These are phyloP conservation scores for Asterella californica DNA, from an alignment of 225 moss, liverwort and hornwort genomes.

Conservation along the genomic window DNA sequence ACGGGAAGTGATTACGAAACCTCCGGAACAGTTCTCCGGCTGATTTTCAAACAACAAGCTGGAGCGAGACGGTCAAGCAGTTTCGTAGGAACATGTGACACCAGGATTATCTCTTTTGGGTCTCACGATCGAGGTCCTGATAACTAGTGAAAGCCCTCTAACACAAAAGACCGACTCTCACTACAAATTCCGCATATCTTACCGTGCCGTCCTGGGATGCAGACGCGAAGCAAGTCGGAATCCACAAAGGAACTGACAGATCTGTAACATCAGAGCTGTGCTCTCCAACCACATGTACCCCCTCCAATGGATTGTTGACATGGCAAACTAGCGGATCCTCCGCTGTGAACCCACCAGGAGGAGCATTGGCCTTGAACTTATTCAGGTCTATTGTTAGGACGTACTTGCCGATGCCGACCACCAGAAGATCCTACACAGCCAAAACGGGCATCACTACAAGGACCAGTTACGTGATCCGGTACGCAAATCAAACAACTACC, in stretches of 20 bases:
- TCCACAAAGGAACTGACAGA: conserved; percentile 68
- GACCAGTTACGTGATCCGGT: not conserved
- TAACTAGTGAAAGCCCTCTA: too few relatives aligned
- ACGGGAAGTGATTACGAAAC: too few relatives aligned
- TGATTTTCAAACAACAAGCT: too few relatives aligned
- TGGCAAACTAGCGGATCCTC: conserved; percentile 61
- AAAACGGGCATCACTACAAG: not conserved
- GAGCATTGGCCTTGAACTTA: conserved; percentile 62
- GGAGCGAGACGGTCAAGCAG: too few relatives aligned
- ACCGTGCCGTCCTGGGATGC: conserved; percentile 91
- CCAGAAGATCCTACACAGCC: conserved; percentile 64
- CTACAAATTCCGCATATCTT: conserved; percentile 16
- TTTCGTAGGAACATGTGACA: too few relatives aligned
- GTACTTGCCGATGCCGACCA: conserved; percentile 88
- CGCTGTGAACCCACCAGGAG: conserved; percentile 62
- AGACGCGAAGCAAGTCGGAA: conserved; percentile 72
- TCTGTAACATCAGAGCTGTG: conserved; percentile 88
- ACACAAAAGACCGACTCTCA: too few relatives aligned
- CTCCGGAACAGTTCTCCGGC: too few relatives aligned
- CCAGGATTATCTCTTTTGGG: too few relatives aligned
- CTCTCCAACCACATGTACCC: conserved; percentile 71
- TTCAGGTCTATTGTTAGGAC: conserved; percentile 71
- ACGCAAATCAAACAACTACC: too few relatives aligned
- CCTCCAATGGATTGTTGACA: conserved; percentile 70
- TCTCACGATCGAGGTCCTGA: too few relatives aligned